Conservation (phyloP, 176 grass and related monocot genomes). For the Poa pratensis region DNA sequence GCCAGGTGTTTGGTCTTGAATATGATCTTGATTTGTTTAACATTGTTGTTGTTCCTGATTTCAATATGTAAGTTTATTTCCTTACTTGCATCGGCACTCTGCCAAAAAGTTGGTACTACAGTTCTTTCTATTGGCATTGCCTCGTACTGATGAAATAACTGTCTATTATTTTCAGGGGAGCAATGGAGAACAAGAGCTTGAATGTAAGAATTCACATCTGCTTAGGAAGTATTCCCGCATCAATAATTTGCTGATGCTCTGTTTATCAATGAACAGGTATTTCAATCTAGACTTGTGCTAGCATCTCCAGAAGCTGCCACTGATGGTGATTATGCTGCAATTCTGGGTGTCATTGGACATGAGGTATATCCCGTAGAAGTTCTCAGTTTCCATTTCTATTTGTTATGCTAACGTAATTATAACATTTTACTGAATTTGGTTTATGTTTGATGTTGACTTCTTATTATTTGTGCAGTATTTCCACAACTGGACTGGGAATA, state of each 20-base stretch:
- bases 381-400: constrained; percentile 19
- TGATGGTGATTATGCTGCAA: constrained; percentile 97
- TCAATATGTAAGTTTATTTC: constrained; percentile 84
- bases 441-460: constrained; percentile 34
- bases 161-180: constrained; percentile 74
- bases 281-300: constrained; percentile 98
- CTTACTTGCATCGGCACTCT: constrained; percentile 9
- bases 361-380: constrained; percentile 61
- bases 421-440: constrained; percentile 16
- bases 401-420: background rate
- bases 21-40: constrained; percentile 99
- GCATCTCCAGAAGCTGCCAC: constrained; percentile 95
- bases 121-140: constrained; percentile 11
- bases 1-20: constrained; percentile 95
- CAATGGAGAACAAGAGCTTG: constrained; percentile 99
- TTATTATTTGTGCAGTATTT: constrained; percentile 84
- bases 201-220: constrained; percentile 68
- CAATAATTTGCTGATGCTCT: constrained; percentile 43
- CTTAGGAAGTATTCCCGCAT: constrained; percentile 19
- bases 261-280: constrained; percentile 72
- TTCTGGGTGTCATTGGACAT: constrained; percentile 96
- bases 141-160: constrained; percentile 29
- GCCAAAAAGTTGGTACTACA: background rate
- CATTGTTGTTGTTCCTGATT: constrained; percentile 99
- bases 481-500: constrained; percentile 99